A percentile compares a stretch with the other conserved stretches of the same genome.
Conservation (phyloP, 2,329 filamentous ascomycete genomes). For the Elsinoe batatas region DNA sequence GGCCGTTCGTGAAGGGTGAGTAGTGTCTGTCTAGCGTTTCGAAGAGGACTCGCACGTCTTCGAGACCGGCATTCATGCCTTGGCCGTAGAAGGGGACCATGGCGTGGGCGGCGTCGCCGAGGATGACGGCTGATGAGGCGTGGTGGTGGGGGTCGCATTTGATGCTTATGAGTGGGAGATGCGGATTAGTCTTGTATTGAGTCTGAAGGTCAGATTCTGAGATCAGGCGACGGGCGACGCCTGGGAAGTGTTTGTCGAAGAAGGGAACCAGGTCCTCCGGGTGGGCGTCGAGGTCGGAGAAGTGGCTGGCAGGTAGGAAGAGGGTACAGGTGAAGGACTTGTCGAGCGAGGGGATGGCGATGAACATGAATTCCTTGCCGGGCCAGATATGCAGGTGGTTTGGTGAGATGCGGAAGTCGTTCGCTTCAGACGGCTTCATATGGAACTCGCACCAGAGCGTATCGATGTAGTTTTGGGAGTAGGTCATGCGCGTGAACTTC, state of each 20-base stretch:
- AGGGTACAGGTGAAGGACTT: slow-evolving; percentile 92
- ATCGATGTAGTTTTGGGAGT: slow-evolving; percentile 90
- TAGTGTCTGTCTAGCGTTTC: slow-evolving; percentile 63
- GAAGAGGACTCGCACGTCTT: slow-evolving; percentile 87
- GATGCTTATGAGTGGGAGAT: slow-evolving; percentile 84
- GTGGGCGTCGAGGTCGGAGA: slow-evolving; percentile 55
- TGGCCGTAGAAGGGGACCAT: slow-evolving; percentile 99
- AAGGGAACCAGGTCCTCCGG: slow-evolving; percentile 55
- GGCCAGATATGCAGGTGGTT: slow-evolving; percentile 98
- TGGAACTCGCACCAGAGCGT: slow-evolving; percentile 95
- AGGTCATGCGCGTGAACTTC: slow-evolving; percentile 87
- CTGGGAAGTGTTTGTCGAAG: slow-evolving; percentile 79
- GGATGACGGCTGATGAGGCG: slow-evolving; percentile 63
- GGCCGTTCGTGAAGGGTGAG: slow-evolving; percentile 25
- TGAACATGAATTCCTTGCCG: slow-evolving; percentile 91
- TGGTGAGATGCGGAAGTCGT: slow-evolving; percentile 69
- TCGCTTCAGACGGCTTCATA: slow-evolving; percentile 41
- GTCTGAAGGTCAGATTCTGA: slow-evolving; percentile 55
- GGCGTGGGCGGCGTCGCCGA: slow-evolving; percentile 91
- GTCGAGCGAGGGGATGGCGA: slow-evolving; percentile 82
- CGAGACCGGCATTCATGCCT: slow-evolving; percentile 92
- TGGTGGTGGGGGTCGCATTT: slow-evolving; percentile 88
- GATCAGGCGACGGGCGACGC: slow-evolving; percentile 62
- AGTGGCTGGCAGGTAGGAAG: slow-evolving; percentile 68
- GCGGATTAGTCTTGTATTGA: slow-evolving; percentile 74